Base-by-base conservation (phyloP, 257 asterid species). In the Solanum raphanifolium region DNA sequence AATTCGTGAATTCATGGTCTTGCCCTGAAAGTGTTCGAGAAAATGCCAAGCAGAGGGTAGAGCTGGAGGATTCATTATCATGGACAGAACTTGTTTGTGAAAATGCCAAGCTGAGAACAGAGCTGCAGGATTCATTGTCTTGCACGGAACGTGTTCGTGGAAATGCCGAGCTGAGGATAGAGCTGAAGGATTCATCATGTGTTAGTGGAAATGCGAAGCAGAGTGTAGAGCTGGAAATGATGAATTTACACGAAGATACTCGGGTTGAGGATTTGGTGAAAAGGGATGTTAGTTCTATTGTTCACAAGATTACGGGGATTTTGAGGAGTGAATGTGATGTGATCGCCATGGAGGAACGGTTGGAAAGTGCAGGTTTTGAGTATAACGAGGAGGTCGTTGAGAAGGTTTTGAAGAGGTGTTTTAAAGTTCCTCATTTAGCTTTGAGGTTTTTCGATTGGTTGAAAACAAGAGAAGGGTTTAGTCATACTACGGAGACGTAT, bases 321-420 rank as follows among this genome's bases (percentile, higher is more conserved):
- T 93, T 96, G 60, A 92, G 95, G 92, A 89, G 92, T 68, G 93
- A 87, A 87, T 91, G 83, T 46, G 86, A 85, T 21, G 84, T 27
- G 43, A 43, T 41, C 9, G 25, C 95, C 4, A 93, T 96, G 98
- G 98, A 95, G 89, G 94, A 92, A 87, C 87, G 79, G 91, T 90
- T 96, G 92, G 93, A 93, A 62, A 90, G 72, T 34, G 91, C 89
- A 23, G 91, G 84, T 90, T 86, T 94, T 21, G 84, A 85, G 83
- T 93, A 86, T 48, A 90, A 86, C 4, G 95, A 88, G 91, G 98
- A 92, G 83, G 88, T 95, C 31, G 96, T 95, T 66, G 95, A 91
- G 75, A 93, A 90, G 87, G 99, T 96, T 5, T 72, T 96, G 90
- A 95, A 96, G 94, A 94, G 96, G 87, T 96, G 98, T 86, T 95